Percentiles rank a stretch among this genome's conserved stretches.
Conservation (phyloP, 2,329 filamentous ascomycete species). For the Beauveria bassiana region DNA sequence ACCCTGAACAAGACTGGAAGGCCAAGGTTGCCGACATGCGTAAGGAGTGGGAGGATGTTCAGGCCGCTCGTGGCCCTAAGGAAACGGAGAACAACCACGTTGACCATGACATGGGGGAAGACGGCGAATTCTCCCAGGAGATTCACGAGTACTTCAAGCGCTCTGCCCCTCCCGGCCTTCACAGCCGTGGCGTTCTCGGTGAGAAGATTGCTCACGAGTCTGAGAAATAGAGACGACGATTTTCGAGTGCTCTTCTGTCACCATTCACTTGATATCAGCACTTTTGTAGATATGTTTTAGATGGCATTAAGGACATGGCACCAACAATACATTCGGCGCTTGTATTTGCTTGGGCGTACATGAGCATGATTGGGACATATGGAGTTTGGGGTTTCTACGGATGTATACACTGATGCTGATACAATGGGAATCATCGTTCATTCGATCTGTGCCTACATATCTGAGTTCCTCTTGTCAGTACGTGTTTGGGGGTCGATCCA, state of each 20-base stretch:
- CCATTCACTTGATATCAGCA: not conserved
- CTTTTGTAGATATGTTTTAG: not conserved
- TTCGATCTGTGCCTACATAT: too few species aligned
- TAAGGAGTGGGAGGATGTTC: slow-evolving; percentile 49
- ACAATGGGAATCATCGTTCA: not conserved
- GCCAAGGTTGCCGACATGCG: slow-evolving; percentile 79
- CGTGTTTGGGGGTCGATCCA: too few species aligned
- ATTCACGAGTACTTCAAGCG: slow-evolving; percentile 48
- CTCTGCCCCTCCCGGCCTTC: slow-evolving; percentile 24
- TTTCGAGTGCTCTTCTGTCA: slow-evolving; percentile 5
- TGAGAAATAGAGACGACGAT: slow-evolving; percentile 10
- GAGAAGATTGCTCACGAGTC: slow-evolving; percentile 21
- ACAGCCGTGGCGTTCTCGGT: slow-evolving; percentile 17
- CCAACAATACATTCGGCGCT: not conserved
- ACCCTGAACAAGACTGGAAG: slow-evolving; percentile 75
- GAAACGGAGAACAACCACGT: slow-evolving; percentile 33
- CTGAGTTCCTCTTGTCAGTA: too few species aligned
- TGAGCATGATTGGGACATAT: not conserved
- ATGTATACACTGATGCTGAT: not conserved
- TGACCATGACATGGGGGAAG: slow-evolving; percentile 31
- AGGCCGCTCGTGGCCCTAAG: slow-evolving; percentile 38
- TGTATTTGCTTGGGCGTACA: not conserved
- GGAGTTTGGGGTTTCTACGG: not conserved
- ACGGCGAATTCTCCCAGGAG: slow-evolving; percentile 44
- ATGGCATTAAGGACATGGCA: not conserved